phyloP scores from a whole-genome alignment of 805 yeast genomes.

The Starmerella tilneyi region DNA sequence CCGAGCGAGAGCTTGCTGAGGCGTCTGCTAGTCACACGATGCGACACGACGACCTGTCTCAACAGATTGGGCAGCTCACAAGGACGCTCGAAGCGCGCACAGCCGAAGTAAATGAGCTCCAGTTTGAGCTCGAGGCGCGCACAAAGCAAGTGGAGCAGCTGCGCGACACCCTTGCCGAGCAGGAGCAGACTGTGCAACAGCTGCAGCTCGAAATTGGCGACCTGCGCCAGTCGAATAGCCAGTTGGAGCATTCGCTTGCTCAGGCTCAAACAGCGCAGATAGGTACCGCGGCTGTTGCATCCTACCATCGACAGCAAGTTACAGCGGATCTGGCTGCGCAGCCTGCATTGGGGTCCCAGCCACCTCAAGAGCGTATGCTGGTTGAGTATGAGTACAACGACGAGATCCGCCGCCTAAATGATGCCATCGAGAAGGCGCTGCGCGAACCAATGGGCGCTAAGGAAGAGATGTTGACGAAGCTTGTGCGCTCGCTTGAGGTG shows the following conservation, averaged over 20 bases:
- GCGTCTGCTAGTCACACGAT: neutral
- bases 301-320: conserved; percentile 14
- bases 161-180: conserved; percentile 45
- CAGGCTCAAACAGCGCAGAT: conserved; percentile 25
- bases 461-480: conserved; percentile 25
- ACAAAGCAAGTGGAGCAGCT: conserved; percentile 30
- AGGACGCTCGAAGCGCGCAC: conserved; percentile 10
- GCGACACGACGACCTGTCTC: neutral
- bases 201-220: conserved; percentile 29
- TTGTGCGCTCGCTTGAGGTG: conserved; percentile 71
- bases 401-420: conserved; percentile 41
- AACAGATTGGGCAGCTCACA: conserved; percentile 7
- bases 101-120: conserved; percentile 6
- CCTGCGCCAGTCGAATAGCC: conserved; percentile 23
- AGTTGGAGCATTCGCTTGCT: conserved; percentile 28
- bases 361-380: conserved; percentile 2
- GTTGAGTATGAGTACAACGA: conserved; percentile 21
- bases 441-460: conserved; percentile 18
- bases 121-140: conserved; percentile 14
- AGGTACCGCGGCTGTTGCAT: conserved; percentile 17
- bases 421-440: conserved; percentile 63
- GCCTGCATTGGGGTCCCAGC: neutral
- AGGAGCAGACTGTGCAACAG: conserved; percentile 27
- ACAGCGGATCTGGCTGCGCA: conserved; percentile 10
- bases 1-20: conserved; percentile 3